phyloP scores from a whole-genome alignment of 169 alveolate genomes.

The Cyclospora cayetanensis region DNA sequence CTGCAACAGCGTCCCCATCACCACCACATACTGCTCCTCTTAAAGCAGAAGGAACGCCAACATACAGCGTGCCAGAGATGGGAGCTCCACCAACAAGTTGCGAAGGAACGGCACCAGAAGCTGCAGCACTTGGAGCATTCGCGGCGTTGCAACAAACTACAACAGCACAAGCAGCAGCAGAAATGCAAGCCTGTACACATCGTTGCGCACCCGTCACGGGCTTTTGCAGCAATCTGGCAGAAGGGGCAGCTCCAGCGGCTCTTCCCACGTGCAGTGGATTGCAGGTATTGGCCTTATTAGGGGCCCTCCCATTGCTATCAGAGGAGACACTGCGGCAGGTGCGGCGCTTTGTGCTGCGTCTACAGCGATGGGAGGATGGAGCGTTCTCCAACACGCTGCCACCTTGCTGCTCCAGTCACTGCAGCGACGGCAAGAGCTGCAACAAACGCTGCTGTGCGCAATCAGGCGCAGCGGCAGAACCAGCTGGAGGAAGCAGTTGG shows the following conservation, averaged over 20 bases:
- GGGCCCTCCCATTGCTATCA: constrained; percentile 9
- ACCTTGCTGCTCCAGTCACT: background rate
- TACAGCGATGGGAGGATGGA: constrained; percentile 55
- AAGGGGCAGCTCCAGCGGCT: constrained; percentile 10
- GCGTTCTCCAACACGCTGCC: constrained; percentile 50
- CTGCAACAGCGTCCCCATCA: too few relatives aligned
- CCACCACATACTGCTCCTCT: background rate
- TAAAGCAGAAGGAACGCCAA: background rate
- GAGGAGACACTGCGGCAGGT: constrained; percentile 18
- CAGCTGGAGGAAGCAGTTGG: background rate
- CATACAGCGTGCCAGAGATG: background rate
- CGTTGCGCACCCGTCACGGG: background rate
- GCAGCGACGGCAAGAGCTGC: background rate
- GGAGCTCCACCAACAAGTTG: background rate
- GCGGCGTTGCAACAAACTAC: background rate
- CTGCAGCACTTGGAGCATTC: background rate
- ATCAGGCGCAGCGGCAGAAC: constrained; percentile 16
- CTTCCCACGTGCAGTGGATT: constrained; percentile 53
- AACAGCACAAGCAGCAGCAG: background rate
- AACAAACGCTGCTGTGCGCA: too few relatives aligned
- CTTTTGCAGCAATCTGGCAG: constrained; percentile 17
- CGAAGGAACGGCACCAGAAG: background rate
- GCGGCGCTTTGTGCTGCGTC: constrained; percentile 50
- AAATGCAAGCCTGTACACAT: background rate
- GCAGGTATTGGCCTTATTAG: constrained; percentile 55